phyloP scores from a whole-genome alignment of 2,329 filamentous ascomycete genomes.

The Talaromyces amestolkiae region DNA sequence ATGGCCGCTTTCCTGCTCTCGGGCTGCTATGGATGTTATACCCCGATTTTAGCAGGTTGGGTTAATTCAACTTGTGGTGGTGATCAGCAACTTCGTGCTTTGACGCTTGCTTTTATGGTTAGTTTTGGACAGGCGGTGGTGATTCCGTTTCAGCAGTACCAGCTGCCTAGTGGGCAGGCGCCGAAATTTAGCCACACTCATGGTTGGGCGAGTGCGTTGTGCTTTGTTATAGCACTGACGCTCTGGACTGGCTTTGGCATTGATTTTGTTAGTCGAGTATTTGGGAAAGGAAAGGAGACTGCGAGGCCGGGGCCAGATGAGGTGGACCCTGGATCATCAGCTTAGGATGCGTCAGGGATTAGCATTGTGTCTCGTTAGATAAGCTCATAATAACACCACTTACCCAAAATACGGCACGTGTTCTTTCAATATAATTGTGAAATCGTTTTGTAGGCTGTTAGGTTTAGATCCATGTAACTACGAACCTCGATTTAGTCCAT shows the following conservation, averaged over 20 bases:
- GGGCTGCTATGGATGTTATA: conserved; percentile 5
- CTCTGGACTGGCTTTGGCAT: background rate
- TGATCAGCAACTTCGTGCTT: conserved; percentile 15
- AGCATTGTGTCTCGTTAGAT: no score
- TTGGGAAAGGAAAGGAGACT: background rate
- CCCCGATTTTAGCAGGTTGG: conserved; percentile 2
- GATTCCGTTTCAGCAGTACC: background rate
- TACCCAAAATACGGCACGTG: no score
- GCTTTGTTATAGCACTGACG: background rate
- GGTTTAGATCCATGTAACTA: no score
- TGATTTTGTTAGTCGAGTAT: background rate
- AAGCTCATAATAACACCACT: no score
- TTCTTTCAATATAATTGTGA: no score
- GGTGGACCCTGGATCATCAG: background rate
- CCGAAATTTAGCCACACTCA: background rate
- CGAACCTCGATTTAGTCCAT: no score
- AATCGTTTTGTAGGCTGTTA: no score
- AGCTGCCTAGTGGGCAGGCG: background rate
- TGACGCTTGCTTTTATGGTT: conserved; percentile 12
- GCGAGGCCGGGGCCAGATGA: background rate
- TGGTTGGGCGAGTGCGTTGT: background rate
- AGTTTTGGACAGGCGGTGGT: background rate
- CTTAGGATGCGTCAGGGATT: background rate
- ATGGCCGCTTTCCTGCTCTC: conserved; percentile 12
- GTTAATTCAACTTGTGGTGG: conserved; percentile 11